Evolutionary conservation across 108 stramenopile genomes (phyloP).

Genomic region (Nannochloropsis salina): DNA sequence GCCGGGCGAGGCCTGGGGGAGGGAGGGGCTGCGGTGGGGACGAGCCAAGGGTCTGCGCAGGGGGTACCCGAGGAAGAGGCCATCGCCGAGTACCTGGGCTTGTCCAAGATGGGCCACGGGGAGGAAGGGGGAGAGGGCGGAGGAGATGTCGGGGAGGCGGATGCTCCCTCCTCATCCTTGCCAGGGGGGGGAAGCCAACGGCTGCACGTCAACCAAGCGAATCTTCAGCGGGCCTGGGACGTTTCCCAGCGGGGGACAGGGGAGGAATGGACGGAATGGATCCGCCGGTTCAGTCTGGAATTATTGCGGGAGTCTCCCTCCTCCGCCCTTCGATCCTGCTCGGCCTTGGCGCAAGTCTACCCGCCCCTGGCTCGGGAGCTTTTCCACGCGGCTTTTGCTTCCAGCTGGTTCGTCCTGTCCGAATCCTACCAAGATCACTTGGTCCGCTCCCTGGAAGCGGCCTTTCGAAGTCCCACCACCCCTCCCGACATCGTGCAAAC

Average conservation of each 20-base stretch:
- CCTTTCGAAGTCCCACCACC: constrained; percentile 64
- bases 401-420: constrained; percentile 82
- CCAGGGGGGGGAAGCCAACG: not conserved
- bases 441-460: constrained; percentile 72
- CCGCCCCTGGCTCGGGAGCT: constrained; percentile 87
- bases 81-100: not conserved
- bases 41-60: not conserved
- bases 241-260: constrained; percentile 73
- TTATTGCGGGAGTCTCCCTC: constrained; percentile 87
- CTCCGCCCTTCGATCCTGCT: constrained; percentile 82
- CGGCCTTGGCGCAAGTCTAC: constrained; percentile 83
- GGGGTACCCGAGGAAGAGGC: not conserved
- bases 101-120: not conserved
- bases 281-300: constrained; percentile 78
- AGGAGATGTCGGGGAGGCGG: not conserved
- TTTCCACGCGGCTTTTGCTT: constrained; percentile 93
- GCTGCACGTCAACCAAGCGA: constrained; percentile 58
- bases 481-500: constrained; percentile 84
- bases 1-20: not conserved
- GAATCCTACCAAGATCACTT: constrained; percentile 66
- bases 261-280: constrained; percentile 97
- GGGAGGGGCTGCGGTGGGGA: not conserved
- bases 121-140: not conserved
- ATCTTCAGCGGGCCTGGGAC: constrained; percentile 83
- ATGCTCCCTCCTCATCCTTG: not conserved